Evolutionary conservation across 352 stramenopile species (phyloP), one percentile per base, ranked within the genome.

Genomic region (Halophytophthora polymorphica): DNA sequence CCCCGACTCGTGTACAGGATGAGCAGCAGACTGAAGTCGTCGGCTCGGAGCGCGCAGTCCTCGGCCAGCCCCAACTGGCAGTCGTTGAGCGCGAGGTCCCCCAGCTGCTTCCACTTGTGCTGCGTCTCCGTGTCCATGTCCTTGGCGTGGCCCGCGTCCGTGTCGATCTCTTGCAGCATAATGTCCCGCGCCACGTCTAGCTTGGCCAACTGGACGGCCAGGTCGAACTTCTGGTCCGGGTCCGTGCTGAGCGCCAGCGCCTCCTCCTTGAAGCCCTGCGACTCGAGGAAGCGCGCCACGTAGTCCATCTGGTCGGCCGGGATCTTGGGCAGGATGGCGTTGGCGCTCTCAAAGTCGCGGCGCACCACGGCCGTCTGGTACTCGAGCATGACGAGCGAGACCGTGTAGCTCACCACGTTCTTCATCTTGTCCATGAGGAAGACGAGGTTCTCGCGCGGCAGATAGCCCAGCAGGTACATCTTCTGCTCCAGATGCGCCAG

Each of bases 281-380:
- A 96, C 58, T 99, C 97, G 21, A 99, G 73, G 66, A 99, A 99
- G 14, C 95, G 74, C 38, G 82, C 79, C 3, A 92, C 77, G 18
- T 79, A 73, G 54, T 93, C 83, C 77, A 93, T 87, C 45, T 90
- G 80, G 25, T 94, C 85, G 3, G 68, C 62, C 28, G 95, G 95
- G 58, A 99, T 99, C 48, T 84, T 85, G 6, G 92, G 81, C 22
- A 99, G 79, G 14, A 99, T 92, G 6, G 88, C 82, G 66, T 99
- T 99, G 2, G 97, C 97, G 18, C 90, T 79, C 48, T 98, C 96
- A 66, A 99, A 99, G 66, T 99, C 97, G 37, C 96, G 83, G 56
- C 96, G 86, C 58, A 99, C 96, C 15, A 99, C 96, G 18, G 96
- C 93, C 28, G 96, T 99, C 70, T 99, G 96, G 71, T 99, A 99